A percentile compares a stretch with the other conserved stretches of the same genome.
Evolutionary conservation across 305 asterid species (phyloP).

Genomic region (Solanum hybrid): DNA sequence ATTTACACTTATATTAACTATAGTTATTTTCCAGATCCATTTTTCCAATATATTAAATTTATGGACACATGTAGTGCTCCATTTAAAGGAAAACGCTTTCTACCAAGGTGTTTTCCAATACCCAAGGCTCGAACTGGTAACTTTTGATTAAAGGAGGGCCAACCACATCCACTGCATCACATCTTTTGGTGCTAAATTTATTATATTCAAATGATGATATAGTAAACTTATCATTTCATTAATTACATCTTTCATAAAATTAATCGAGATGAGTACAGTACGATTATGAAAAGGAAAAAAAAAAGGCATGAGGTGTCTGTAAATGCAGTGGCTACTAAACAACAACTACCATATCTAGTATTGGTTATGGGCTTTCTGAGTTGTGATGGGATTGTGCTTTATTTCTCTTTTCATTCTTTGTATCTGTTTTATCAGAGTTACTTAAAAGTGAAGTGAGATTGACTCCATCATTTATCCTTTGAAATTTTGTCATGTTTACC

Average conservation of each 20-base stretch:
- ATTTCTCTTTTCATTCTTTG: conserved; percentile 30
- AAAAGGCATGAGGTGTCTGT: background rate
- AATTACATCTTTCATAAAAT: fast-evolving
- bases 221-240: background rate
- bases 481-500: background rate
- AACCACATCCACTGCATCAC: background rate
- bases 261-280: background rate
- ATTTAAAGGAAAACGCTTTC: no score
- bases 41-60: background rate
- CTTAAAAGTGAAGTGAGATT: background rate
- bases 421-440: conserved; percentile 30
- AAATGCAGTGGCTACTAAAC: background rate
- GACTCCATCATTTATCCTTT: background rate
- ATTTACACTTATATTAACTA: background rate
- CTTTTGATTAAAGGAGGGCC: no score
- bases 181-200: no score
- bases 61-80: background rate
- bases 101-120: no score
- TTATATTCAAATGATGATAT: background rate
- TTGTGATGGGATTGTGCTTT: conserved; percentile 48
- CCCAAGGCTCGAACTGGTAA: background rate
- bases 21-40: background rate
- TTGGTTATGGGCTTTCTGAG: conserved; percentile 23
- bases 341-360: conserved; percentile 23
- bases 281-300: background rate